phyloP scores from a whole-genome alignment of 306 rosid species.

The Arachis hypogaea region DNA sequence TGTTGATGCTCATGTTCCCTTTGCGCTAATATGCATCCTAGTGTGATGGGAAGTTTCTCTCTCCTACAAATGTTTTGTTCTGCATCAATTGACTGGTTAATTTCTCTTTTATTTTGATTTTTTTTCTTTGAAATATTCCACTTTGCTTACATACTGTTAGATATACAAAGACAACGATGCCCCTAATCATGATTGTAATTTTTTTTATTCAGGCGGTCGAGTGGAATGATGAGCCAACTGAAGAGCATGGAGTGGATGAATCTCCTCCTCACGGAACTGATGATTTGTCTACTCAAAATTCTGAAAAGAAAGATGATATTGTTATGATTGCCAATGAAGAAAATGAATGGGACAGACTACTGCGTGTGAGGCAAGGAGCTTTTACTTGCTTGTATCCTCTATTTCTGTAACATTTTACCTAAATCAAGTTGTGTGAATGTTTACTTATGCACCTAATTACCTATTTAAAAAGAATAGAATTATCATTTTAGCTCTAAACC shows the following conservation, averaged over 20 bases:
- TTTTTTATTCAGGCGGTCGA: constrained; percentile 67
- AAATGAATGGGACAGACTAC: constrained; percentile 95
- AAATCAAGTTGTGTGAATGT: constrained; percentile 7
- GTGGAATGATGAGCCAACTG: constrained; percentile 96
- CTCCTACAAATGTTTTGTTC: constrained; percentile 5
- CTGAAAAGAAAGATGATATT: constrained; percentile 83
- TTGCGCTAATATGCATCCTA: constrained; percentile 17
- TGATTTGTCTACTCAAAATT: constrained; percentile 59
- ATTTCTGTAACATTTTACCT: constrained; percentile 17
- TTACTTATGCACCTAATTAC: constrained; percentile 9
- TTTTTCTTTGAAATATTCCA: constrained; percentile 1
- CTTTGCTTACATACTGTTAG: constrained; percentile 21
- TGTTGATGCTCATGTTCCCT: constrained; percentile 11
- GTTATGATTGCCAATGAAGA: constrained; percentile 62
- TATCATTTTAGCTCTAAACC: constrained; percentile 25
- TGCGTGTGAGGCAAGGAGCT: constrained; percentile 79
- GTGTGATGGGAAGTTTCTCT: constrained; percentile 14
- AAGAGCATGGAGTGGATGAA: constrained; percentile 82
- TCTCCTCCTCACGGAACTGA: constrained; percentile 66
- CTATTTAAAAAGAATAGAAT: constrained; percentile 20
- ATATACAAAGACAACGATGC: constrained; percentile 2
- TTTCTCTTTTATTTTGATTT: not conserved
- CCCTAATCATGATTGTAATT: constrained; percentile 31
- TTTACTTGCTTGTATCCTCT: constrained; percentile 26
- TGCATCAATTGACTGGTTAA: constrained; percentile 23